Conservation (phyloP, 2,329 filamentous ascomycete genomes). For the Claviceps sp. region DNA sequence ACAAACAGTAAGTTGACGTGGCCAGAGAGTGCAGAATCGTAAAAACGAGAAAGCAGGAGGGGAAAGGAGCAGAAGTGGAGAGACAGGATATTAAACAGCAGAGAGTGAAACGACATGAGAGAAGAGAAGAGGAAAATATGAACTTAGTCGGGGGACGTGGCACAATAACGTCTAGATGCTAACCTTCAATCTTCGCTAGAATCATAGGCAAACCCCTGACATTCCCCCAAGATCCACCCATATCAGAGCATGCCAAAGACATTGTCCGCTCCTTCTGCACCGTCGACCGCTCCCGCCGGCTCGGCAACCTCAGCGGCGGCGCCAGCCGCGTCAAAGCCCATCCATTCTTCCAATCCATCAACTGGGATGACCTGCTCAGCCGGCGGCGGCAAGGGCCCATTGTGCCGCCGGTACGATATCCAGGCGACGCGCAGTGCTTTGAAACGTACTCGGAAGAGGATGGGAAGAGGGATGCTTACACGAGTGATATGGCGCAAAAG, state of each 20-base stretch:
- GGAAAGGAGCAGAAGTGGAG: too few relatives aligned
- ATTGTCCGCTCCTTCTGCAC: conserved; percentile 67
- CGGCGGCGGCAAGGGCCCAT: conserved; percentile 57
- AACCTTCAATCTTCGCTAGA: conserved; percentile 25
- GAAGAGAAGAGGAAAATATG: background rate
- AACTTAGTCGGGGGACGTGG: too few relatives aligned
- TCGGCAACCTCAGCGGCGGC: conserved; percentile 68
- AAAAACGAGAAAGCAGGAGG: too few relatives aligned
- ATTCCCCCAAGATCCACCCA: conserved; percentile 53
- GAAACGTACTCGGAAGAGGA: conserved; percentile 73
- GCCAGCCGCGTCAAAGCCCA: conserved; percentile 60
- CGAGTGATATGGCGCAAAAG: conserved; percentile 51
- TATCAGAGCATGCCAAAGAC: conserved; percentile 57
- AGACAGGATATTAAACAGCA: too few relatives aligned
- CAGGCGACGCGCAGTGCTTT: conserved; percentile 69
- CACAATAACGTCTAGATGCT: background rate
- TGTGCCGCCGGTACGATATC: conserved; percentile 57
- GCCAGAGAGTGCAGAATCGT: background rate
- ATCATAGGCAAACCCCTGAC: conserved; percentile 67
- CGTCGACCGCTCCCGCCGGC: conserved; percentile 61
- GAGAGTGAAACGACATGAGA: too few relatives aligned
- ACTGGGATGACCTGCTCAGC: conserved; percentile 61
- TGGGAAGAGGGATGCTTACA: conserved; percentile 50
- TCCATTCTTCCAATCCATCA: conserved; percentile 58
- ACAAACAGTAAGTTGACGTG: conserved; percentile 48